phyloP scores from a whole-genome alignment of 768 basidiomycete species.

The Mycena indigotica region DNA sequence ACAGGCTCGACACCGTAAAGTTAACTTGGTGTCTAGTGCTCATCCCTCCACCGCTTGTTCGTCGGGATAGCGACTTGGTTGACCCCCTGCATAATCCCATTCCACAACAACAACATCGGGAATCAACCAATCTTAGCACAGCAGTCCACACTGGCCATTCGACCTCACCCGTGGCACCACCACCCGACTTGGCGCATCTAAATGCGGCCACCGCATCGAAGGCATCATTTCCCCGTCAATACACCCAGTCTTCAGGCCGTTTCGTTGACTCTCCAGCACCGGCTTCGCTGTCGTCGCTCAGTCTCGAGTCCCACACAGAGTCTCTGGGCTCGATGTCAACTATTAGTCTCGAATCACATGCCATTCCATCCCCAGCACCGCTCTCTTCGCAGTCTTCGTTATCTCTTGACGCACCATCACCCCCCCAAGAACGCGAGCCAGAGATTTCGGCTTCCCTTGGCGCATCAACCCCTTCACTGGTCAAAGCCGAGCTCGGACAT shows the following conservation, averaged over 20 bases:
- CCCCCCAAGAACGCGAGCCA: too few relatives aligned
- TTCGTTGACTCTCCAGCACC: not conserved
- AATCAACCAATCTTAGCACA: not conserved
- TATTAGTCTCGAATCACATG: not conserved
- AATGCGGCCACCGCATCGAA: not conserved
- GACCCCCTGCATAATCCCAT: not conserved
- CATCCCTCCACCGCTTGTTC: not conserved
- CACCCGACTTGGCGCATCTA: not conserved
- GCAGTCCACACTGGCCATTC: constrained; percentile 13
- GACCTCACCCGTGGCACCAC: not conserved
- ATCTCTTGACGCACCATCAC: not conserved
- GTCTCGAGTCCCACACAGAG: not conserved
- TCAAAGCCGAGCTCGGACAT: not conserved
- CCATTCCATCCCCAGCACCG: not conserved
- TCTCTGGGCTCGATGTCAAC: not conserved
- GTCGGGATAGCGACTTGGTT: not conserved
- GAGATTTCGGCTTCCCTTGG: too few relatives aligned
- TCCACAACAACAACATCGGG: not conserved
- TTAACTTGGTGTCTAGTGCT: not conserved
- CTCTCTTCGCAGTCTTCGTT: not conserved
- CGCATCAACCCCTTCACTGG: not conserved
- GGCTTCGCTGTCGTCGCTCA: not conserved
- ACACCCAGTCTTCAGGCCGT: not conserved
- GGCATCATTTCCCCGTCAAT: not conserved
- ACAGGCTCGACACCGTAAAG: not conserved